Evolutionary conservation across 768 basidiomycete genomes (phyloP), one percentile per base, ranked within the genome.

Genomic region (Lyophyllum shimeji): DNA sequence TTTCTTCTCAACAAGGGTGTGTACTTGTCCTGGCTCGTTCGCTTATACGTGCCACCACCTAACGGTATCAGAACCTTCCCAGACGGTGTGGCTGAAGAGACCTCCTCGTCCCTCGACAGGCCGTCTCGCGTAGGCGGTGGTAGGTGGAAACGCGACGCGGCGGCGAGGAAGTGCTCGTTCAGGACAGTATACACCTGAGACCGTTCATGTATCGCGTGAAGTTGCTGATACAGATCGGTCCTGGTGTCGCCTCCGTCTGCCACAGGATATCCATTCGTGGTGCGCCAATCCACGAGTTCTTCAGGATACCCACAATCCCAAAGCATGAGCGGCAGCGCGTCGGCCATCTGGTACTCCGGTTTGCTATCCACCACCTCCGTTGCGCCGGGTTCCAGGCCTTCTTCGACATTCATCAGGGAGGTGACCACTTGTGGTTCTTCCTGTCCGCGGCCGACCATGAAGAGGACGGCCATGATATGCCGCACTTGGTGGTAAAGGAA

Each of bases 401-500:
- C 75, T 53, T 81, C 80, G 18, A 85, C 82, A 69, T 96, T 90
- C 67, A 97, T 76, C 21, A 98, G 77, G 11, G 85, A 75, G 11
- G 82, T 74, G 13, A 98, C 75, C 55, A 96, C 75, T 18, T 77
- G 77, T 0, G 92, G 88, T 6, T 74, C 65, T 66, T 98, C 96
- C 52, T 94, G 79, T 0, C 89, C 84, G 0, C 87, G 71, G 17
- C 95, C 96, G 50, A 96, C 82, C 47, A 97, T 85, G 70, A 98
- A 93, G 18, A 98, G 79, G 48, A 96, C 69, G 1, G 90, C 91
- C 82, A 97, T 89, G 72, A 97, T 95, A 63, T 95, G 93, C 34
- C 95, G 83, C 13, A 97, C 95, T 76, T 97, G 95, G 71, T 98
- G 93, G 71, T 95, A 98, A 40, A 98, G 76, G 67, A 96, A 97